Base-by-base conservation (phyloP, 495 filamentous ascomycete genomes). In the Lentithecium fluviatile region DNA sequence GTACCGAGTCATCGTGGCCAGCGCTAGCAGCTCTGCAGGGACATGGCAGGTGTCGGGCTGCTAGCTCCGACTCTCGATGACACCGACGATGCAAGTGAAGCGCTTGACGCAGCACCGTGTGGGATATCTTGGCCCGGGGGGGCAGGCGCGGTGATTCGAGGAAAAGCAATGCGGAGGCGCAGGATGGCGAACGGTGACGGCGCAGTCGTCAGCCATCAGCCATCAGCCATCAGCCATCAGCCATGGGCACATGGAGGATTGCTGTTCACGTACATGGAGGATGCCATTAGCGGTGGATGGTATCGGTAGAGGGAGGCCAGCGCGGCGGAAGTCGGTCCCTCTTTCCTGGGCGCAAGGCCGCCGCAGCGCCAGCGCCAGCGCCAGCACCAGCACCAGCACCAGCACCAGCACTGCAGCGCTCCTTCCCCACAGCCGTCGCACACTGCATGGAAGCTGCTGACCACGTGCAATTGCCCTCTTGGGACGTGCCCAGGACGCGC, bases 1-100 rank as follows among this genome's bases (percentile, higher is more conserved):
- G 55, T 52, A 64, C 47, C 61, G 61, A 58, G 42, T 59, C 56
- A 48, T 52, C 45, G 25, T 45, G 24, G 19, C 32, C 13, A 24
- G 23, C 26, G 8, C 20, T 23, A 40, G 26, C 15, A 4, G 13
- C 29, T 19, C 43, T 50, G 52, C 59, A 63, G 53, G 60, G 52
- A 38, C 52, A 45, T 23, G 45, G 60, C 20, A n/a, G 5, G 26
- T 13, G 7, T 20, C 26, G 13, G 40, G 7, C 11, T 21, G 24
- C 43, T 2, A 50, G 50, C 38, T 7, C 8, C 11, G 36, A 45
- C 38, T 29, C 17, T 60, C 13, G n/a, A 8, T 29, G 37, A 23
- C 3, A 37, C 32, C 13, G 36, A 15, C 23, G 20, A 20, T 6
- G 25, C 26, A 43, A 37, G 29, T 2, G 17, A 38, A 21, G n/a